phyloP scores from a whole-genome alignment of 805 yeast species.

The Saccharomycopsis sp. region DNA sequence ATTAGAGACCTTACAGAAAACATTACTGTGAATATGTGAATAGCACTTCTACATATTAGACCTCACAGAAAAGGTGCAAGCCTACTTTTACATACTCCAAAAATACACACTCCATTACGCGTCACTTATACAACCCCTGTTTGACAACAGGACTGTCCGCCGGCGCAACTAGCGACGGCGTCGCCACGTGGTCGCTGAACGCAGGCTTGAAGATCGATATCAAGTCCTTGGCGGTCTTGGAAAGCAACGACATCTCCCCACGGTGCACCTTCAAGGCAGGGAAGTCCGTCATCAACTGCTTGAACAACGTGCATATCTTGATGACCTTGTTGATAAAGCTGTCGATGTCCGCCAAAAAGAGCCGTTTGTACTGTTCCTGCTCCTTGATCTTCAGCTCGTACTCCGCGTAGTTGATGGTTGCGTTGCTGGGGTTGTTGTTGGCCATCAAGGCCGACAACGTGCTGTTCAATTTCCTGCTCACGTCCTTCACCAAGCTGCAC shows the following conservation, averaged over 20 bases:
- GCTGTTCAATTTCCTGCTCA: constrained; percentile 8
- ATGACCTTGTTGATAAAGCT: constrained; percentile 15
- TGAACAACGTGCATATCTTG: constrained; percentile 9
- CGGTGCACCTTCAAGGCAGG: constrained; percentile 14
- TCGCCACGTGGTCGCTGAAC: neutral
- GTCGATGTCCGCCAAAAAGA: constrained; percentile 14
- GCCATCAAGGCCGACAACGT: constrained; percentile 15
- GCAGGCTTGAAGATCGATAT: constrained; percentile 16
- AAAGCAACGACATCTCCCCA: constrained; percentile 15
- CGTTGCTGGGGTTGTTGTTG: constrained; percentile 7
- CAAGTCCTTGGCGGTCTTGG: constrained; percentile 14
- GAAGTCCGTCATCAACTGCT: constrained; percentile 16
- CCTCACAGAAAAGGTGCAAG: no score
- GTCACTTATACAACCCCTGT: neutral
- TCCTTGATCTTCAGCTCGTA: constrained; percentile 7
- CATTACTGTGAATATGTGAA: no score
- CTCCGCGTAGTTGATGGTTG: neutral
- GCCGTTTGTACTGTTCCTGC: constrained; percentile 16
- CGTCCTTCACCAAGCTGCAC: constrained; percentile 10
- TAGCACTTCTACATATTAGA: no score
- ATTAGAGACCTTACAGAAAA: no score
- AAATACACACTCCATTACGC: no score
- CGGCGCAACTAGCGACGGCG: neutral
- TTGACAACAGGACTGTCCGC: neutral
- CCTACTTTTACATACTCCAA: no score